These are phyloP conservation scores for Quercus glauca DNA, from an alignment of 306 rosid genomes.

Conservation along the genomic window DNA sequence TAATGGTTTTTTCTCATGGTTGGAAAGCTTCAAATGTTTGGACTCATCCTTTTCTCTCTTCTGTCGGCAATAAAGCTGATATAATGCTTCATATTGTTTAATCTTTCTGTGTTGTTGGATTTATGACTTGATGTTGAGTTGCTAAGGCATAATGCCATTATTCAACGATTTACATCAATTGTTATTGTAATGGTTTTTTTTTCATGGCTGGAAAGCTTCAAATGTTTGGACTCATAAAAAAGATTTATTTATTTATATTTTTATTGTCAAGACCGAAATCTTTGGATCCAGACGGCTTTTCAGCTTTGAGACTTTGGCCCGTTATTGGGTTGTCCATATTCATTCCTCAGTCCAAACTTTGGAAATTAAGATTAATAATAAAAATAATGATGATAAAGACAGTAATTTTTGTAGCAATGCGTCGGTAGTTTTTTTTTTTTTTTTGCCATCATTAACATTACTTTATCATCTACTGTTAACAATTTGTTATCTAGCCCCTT, in stretches of 20 bases:
- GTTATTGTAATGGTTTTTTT: background rate
- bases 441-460: too few relatives aligned
- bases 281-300: background rate
- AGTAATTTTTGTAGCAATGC: too few relatives aligned
- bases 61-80: constrained; percentile 1
- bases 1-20: background rate
- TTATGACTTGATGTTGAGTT: background rate
- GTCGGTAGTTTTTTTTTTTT: too few relatives aligned
- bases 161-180: background rate
- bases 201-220: background rate
- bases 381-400: too few relatives aligned
- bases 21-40: background rate
- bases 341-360: background rate
- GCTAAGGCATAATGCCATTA: background rate
- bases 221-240: background rate
- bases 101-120: background rate
- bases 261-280: background rate
- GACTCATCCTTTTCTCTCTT: background rate
- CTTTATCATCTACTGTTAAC: too few relatives aligned
- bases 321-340: background rate
- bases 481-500: too few relatives aligned
- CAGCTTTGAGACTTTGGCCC: background rate
- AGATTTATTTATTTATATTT: background rate
- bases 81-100: background rate
- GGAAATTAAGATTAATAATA: too few relatives aligned